Conservation (phyloP, 192 early-diverging fungal genomes). For the Coemansia sp. region DNA sequence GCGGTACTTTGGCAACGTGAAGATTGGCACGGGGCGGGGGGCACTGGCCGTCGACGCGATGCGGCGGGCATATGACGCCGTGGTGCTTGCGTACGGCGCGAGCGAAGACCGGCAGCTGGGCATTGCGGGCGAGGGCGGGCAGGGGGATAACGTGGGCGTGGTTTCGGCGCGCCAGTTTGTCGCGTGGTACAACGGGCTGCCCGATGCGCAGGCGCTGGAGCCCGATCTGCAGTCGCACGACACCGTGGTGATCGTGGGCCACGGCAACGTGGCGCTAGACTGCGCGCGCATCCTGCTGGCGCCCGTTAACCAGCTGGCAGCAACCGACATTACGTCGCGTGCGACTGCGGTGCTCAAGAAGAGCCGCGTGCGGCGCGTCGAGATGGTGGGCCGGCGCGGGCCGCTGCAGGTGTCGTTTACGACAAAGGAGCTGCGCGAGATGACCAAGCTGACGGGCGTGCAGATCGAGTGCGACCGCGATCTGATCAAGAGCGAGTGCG, state of each 20-base stretch:
- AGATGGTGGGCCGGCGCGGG: conserved; percentile 87
- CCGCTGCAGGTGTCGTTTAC: conserved; percentile 93
- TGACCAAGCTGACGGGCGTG: conserved; percentile 70
- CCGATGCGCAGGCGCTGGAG: conserved; percentile 59
- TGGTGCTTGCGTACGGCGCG: conserved; percentile 87
- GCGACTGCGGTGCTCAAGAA: conserved; percentile 67
- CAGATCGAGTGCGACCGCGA: conserved; percentile 62
- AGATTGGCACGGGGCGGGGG: conserved; percentile 52
- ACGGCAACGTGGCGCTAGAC: conserved; percentile 95
- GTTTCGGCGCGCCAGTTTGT: conserved; percentile 84
- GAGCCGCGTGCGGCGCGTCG: conserved; percentile 77
- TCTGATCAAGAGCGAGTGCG: conserved; percentile 57
- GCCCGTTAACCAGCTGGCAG: conserved; percentile 64
- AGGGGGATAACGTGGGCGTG: conserved; percentile 47
- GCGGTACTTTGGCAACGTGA: conserved; percentile 79
- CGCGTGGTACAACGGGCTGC: conserved; percentile 93
- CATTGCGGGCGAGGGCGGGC: conserved; percentile 63
- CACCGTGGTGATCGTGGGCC: conserved; percentile 80
- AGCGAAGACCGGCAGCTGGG: conserved; percentile 67
- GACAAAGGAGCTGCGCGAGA: conserved; percentile 93
- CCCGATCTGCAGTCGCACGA: conserved; percentile 67
- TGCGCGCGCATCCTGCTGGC: conserved; percentile 83
- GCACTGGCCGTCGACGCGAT: conserved; percentile 62
- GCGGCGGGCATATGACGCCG: conserved; percentile 63
- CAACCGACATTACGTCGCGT: conserved; percentile 82